Base-by-base conservation (phyloP, 148 eudicot genomes). In the Selenicereus undatus region DNA sequence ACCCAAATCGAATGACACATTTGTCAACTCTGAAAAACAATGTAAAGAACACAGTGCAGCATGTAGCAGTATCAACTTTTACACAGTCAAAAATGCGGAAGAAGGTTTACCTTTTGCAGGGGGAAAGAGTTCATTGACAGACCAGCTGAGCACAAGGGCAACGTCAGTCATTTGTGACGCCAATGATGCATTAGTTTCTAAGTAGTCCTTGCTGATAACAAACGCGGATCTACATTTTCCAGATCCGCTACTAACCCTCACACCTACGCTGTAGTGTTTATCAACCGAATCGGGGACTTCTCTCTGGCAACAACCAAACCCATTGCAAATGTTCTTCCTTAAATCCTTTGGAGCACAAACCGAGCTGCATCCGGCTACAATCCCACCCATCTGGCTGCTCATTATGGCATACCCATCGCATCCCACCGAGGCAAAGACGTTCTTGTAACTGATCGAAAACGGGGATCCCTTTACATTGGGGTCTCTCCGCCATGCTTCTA, bases 161-260 rank as follows among this genome's bases (percentile, higher is more conserved):
- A 76, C 70, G 3, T 42, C 3, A 21, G 30, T 11, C n/a, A 39
- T 36, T 4, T 26, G 24, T 22, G 79, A 11, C 1, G 51, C 13
- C 3, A 60, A 22, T 8, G 71, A 65, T 12, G 71, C 9, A 0
- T 13, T 29, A n/a, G 27, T 26, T 13, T 48, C 73, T 3, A 42
- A 78, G 43, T 66, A 45, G 0, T 42, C 3, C 58, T 27, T 17
- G 17, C 39, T 16, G 2, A 66, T 66, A 51, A 78, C 11, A 27
- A 42, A 78, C 22, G 80, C 80, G 0, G 73, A 66, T 52, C 73
- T 78, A 20, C 80, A 78, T 65, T 43, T 42, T 42, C 39, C 73
- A 0, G 36, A 65, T 17, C 35, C 30, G 36, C 24, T 45, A 30
- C 18, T 78, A 26, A 27, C 48, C 51, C 60, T 78, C 24, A 64